Evolutionary conservation across 1,284 basidiomycete species (phyloP).

Genomic region (Leccinum solheimii): DNA sequence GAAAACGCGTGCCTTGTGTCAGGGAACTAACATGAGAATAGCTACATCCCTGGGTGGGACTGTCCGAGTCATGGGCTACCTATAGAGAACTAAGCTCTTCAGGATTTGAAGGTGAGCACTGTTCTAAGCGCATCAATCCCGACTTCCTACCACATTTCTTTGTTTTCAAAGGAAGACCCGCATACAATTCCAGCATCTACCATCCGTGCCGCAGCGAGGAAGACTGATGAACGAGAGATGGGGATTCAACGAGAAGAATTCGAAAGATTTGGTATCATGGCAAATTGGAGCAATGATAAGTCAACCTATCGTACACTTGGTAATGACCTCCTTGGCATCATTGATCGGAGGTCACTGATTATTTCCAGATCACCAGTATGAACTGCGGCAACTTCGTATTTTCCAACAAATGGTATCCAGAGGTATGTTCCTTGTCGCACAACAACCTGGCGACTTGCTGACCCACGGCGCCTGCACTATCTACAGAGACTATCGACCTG

Average conservation of each 20-base stretch:
- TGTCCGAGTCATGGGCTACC: constrained; percentile 87
- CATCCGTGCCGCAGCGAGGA: constrained; percentile 73
- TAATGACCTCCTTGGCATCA: constrained; percentile 28
- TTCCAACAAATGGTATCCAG: constrained; percentile 89
- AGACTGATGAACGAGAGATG: constrained; percentile 78
- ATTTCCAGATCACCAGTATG: constrained; percentile 75
- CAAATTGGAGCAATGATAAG: constrained; percentile 72
- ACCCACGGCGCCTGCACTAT: constrained; percentile 41
- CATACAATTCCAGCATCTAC: constrained; percentile 53
- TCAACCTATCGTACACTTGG: constrained; percentile 88
- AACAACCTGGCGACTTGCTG: not conserved
- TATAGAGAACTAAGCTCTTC: constrained; percentile 90
- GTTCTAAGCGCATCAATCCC: not conserved
- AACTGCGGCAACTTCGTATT: constrained; percentile 84
- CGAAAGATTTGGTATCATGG: constrained; percentile 85
- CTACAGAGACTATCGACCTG: constrained; percentile 85
- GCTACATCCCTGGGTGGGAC: constrained; percentile 97
- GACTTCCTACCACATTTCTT: not conserved
- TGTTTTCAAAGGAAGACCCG: constrained; percentile 47
- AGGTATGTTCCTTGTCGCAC: constrained; percentile 43
- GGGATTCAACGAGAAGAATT: constrained; percentile 82
- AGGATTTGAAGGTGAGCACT: constrained; percentile 63
- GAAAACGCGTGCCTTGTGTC: not conserved
- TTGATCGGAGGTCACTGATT: not conserved
- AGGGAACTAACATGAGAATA: constrained; percentile 35